phyloP scores from a whole-genome alignment of 257 asterid genomes.

The Forsythia viridissima region DNA sequence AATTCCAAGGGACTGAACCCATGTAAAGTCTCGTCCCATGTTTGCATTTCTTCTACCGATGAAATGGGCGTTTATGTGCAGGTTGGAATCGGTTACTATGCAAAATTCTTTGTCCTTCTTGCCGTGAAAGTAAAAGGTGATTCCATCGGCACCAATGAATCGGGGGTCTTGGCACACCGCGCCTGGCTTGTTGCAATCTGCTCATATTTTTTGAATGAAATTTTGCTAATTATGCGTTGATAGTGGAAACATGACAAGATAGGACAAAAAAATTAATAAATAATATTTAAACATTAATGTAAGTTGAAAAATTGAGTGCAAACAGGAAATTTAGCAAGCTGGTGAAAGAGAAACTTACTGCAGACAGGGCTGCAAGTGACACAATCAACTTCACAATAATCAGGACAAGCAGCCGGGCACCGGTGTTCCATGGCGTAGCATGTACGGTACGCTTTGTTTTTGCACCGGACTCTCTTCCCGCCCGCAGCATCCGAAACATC shows the following conservation, averaged over 20 bases:
- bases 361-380: conserved; percentile 70
- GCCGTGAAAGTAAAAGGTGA: conserved; percentile 92
- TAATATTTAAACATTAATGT: background rate
- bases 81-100: conserved; percentile 65
- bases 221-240: background rate
- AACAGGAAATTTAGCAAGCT: background rate
- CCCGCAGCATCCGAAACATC: conserved; percentile 46
- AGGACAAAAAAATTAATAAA: too few relatives aligned
- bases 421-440: conserved; percentile 41
- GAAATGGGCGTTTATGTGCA: conserved; percentile 86
- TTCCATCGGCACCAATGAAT: conserved; percentile 79
- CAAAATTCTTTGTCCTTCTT: conserved; percentile 65
- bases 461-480: conserved; percentile 53
- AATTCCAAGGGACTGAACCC: conserved; percentile 91
- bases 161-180: conserved; percentile 90
- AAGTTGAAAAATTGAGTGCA: background rate
- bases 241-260: background rate
- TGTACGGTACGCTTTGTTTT: conserved; percentile 34
- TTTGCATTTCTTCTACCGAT: conserved; percentile 63
- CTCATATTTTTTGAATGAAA: background rate
- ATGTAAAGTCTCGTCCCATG: conserved; percentile 83
- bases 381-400: conserved; percentile 58
- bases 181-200: conserved; percentile 79
- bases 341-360: conserved; percentile 38
- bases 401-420: conserved; percentile 59